Conservation (phyloP, 2,329 filamentous ascomycete species). For the Lasiodiplodia hormozganensis region DNA sequence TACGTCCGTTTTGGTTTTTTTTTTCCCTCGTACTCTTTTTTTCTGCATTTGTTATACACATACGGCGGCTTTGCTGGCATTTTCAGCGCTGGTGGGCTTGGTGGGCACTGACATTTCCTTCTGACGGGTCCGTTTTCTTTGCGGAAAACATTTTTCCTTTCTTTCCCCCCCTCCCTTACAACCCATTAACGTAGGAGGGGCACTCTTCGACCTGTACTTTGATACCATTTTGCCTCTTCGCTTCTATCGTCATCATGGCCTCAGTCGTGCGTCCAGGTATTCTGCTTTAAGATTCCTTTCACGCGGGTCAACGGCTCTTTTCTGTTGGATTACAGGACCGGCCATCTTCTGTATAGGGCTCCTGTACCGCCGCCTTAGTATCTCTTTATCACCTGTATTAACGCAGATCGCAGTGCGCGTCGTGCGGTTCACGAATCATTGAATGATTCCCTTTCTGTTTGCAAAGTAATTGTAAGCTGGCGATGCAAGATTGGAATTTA, state of each 20-base stretch:
- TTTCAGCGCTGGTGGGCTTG: slow-evolving; percentile 20
- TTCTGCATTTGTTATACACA: neutral
- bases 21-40: neutral
- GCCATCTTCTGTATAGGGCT: neutral
- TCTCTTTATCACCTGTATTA: slow-evolving; percentile 8
- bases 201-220: slow-evolving; percentile 18
- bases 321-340: neutral
- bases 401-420: slow-evolving; percentile 22
- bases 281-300: slow-evolving; percentile 5
- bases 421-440: slow-evolving; percentile 10
- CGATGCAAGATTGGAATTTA: slow-evolving; percentile 21
- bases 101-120: slow-evolving; percentile 11
- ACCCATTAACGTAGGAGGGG: slow-evolving; percentile 18
- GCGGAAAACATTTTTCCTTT: slow-evolving; percentile 13
- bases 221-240: slow-evolving; percentile 10
- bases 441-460: slow-evolving; percentile 1
- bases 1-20: neutral
- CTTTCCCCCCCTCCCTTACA: neutral
- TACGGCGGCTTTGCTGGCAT: slow-evolving; percentile 23
- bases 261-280: neutral
- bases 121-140: slow-evolving; percentile 13
- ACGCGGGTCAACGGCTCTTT: neutral
- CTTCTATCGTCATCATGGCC: neutral
- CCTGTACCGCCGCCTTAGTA: neutral
- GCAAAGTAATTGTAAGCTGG: neutral